Percentiles rank a stretch among this genome's conserved stretches.
These are phyloP conservation scores for Beta corolliflora DNA, from an alignment of 179 eudicot species.

Conservation along the genomic window DNA sequence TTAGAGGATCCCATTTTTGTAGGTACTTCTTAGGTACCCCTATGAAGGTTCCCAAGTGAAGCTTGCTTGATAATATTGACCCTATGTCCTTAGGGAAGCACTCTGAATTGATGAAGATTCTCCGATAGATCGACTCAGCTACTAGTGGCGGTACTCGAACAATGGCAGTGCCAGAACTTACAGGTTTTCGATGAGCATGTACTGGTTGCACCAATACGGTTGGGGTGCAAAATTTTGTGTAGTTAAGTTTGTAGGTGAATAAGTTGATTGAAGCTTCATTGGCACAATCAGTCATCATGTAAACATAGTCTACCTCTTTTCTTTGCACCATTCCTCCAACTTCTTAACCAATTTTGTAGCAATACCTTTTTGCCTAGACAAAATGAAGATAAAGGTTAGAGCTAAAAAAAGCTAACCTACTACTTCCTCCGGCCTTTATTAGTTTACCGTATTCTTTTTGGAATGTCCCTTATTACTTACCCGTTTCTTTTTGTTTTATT, in stretches of 20 bases:
- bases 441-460: no score
- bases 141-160: conserved; percentile 44
- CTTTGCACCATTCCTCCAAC: conserved; percentile 71
- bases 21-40: conserved; percentile 54
- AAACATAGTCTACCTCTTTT: conserved; percentile 65
- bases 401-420: neutral
- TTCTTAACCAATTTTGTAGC: conserved; percentile 57
- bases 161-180: conserved; percentile 42
- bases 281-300: conserved; percentile 84
- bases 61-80: conserved; percentile 49
- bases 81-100: conserved; percentile 71
- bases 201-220: conserved; percentile 77
- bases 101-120: conserved; percentile 45
- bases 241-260: conserved; percentile 61
- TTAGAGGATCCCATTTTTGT: conserved; percentile 51
- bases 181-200: conserved; percentile 63
- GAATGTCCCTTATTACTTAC: no score
- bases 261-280: conserved; percentile 75
- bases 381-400: neutral
- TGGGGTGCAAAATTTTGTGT: conserved; percentile 59
- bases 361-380: conserved; percentile 65
- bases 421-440: no score
- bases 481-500: no score
- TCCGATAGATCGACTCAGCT: conserved; percentile 49
- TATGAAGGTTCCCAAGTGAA: conserved; percentile 73